These are phyloP conservation scores for Chlamydomonas sp. DNA, from an alignment of 139 green algal species.

Conservation along the genomic window DNA sequence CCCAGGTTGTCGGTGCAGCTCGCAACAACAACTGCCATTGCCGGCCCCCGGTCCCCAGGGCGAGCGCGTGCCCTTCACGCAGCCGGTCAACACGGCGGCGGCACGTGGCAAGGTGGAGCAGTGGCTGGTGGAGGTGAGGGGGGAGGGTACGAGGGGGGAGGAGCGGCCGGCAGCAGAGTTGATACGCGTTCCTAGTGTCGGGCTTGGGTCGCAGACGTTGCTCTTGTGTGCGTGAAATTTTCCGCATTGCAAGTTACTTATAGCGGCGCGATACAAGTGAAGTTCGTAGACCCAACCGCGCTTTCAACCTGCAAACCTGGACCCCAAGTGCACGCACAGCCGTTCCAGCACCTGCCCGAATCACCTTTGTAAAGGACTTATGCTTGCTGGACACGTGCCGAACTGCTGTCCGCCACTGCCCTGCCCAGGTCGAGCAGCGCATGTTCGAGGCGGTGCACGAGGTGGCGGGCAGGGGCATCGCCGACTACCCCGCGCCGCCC, in stretches of 20 bases:
- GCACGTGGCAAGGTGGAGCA: constrained; percentile 74
- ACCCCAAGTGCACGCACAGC: no score
- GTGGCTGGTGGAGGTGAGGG: constrained; percentile 71
- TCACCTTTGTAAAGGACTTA: no score
- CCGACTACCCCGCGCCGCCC: constrained; percentile 45
- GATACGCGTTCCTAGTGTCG: not conserved
- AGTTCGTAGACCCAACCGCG: no score
- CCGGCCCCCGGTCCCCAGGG: not conserved
- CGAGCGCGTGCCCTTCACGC: constrained; percentile 67
- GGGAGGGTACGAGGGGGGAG: not conserved
- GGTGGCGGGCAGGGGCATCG: constrained; percentile 42
- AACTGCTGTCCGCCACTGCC: not conserved
- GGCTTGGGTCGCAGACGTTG: no score
- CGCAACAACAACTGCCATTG: no score
- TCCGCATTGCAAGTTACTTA: no score
- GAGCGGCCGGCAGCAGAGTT: not conserved
- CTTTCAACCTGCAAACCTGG: no score
- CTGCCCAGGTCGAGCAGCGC: constrained; percentile 48
- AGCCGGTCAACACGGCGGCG: constrained; percentile 56
- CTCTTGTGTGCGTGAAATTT: no score
- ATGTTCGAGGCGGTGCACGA: constrained; percentile 76
- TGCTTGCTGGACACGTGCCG: no score
- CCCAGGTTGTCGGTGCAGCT: no score
- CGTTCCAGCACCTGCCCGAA: no score
- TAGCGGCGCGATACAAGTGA: no score